Percentiles rank a stretch among this genome's conserved stretches.
Evolutionary conservation across 768 basidiomycete genomes (phyloP).

Genomic region (Antrodiella citrinella): DNA sequence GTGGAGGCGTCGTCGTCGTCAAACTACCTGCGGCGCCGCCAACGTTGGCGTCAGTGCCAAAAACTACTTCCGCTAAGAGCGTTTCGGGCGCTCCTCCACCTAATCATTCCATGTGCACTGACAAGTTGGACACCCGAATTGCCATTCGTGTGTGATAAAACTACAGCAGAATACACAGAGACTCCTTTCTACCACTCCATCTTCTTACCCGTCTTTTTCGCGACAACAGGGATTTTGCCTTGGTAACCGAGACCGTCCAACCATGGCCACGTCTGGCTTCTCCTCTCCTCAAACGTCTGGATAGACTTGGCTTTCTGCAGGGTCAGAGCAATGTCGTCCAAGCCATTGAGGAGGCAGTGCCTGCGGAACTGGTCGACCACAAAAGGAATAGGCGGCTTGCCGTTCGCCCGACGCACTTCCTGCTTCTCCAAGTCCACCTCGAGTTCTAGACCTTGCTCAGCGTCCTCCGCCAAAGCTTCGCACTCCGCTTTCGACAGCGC

Average conservation of each 20-base stretch:
- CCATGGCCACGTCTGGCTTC: conserved; percentile 88
- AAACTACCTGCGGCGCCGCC: too few species aligned
- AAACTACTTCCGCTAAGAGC: too few species aligned
- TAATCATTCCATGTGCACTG: too few species aligned
- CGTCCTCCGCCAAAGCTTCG: conserved; percentile 42
- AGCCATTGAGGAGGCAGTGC: conserved; percentile 89
- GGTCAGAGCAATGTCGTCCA: conserved; percentile 95
- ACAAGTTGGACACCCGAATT: too few species aligned
- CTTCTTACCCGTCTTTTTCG: conserved; percentile 33
- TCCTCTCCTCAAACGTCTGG: conserved; percentile 65
- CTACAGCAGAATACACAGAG: too few species aligned
- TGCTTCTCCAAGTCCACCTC: conserved; percentile 55
- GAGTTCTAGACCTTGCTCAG: conserved; percentile 40
- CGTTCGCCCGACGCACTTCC: conserved; percentile 53
- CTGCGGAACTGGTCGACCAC: conserved; percentile 83
- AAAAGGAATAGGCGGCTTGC: conserved; percentile 68
- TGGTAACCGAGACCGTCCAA: conserved; percentile 91
- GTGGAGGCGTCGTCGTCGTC: too few species aligned
- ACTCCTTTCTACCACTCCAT: conserved; percentile 74
- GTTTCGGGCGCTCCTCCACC: too few species aligned
- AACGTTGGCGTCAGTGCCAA: too few species aligned
- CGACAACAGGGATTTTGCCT: conserved; percentile 58
- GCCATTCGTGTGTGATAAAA: too few species aligned
- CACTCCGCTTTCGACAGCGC: conserved; percentile 41
- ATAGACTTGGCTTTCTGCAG: conserved; percentile 74